Evolutionary conservation across 768 basidiomycete genomes (phyloP), one percentile per base, ranked within the genome.

Genomic region (Russula brevipes): DNA sequence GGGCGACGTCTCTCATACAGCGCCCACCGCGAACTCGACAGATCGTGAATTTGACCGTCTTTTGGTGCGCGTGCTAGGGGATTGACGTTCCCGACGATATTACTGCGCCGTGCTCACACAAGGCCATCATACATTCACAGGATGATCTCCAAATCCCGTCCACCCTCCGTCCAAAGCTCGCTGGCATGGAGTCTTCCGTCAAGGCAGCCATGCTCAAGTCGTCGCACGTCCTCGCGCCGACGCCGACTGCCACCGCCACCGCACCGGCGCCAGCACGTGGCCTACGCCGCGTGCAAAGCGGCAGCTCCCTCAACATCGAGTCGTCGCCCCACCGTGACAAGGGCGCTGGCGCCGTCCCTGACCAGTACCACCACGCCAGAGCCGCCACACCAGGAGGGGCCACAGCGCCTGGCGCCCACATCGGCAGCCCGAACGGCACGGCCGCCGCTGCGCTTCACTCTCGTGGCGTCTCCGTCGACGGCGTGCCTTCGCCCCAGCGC

Each of bases 181-280:
- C 79, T 53, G 85, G 84, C 16, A 91, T 96, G 83, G 91, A 95
- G 60, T 76, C 86, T 0, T 85, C 87, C 1, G 89, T 96, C 54
- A 96, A 96, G 72, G 91, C 89, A 5, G 90, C 89, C 12, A 94
- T 96, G 90, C 78, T 96, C 60, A 92, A 90, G 71, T 91, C 91
- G 0, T 92, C 91, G 0, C 85, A 87, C 36, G 74, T 62, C 76
- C 76, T 35, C 70, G 72, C 31, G 67, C 74, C 33, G 1, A 24
- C 24, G 24, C 24, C 24, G 71, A 50, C 39, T 68, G 72, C 51
- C 51, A 42, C 61, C 68, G 73, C 51, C 53, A 45, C 61, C 41
- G 57, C 75, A 44, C 81, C 83, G 2, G 67, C 71, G 17, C 81
- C 84, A 4, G 83, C 87, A 33, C 80, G 81, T 53, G 76, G 82